Conservation (phyloP, 2,329 filamentous ascomycete species). For the Epichloe gansuensis region DNA sequence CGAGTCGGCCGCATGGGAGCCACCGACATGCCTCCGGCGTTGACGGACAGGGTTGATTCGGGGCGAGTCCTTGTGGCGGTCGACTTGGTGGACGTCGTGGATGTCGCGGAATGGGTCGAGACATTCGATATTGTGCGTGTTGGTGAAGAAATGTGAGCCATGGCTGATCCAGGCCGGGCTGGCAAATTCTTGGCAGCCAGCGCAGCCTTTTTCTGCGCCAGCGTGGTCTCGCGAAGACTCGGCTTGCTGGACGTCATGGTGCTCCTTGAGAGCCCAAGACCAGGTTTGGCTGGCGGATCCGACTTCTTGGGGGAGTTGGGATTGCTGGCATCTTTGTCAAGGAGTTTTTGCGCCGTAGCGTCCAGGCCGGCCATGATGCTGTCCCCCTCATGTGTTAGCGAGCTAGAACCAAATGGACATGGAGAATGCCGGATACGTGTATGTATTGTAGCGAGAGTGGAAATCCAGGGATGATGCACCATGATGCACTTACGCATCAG, state of each 20-base stretch:
- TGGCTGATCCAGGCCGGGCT: conserved; percentile 47
- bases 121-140: conserved; percentile 27
- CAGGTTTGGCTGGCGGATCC: conserved; percentile 36
- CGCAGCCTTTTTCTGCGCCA: conserved; percentile 61
- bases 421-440: too few species aligned
- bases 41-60: conserved; percentile 31
- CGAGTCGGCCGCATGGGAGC: conserved; percentile 50
- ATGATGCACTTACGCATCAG: conserved; percentile 48
- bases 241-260: conserved; percentile 45
- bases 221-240: conserved; percentile 69
- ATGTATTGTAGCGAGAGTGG: not conserved
- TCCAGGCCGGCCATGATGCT: conserved; percentile 74
- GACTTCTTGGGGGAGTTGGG: conserved; percentile 52
- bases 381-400: conserved; percentile 10
- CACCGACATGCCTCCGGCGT: conserved; percentile 46
- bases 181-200: conserved; percentile 38
- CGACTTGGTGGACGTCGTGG: conserved; percentile 18
- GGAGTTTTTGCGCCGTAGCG: conserved; percentile 59
- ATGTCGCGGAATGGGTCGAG: conserved; percentile 15
- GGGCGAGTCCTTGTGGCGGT: conserved; percentile 26
- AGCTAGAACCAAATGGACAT: not conserved
- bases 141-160: conserved; percentile 45
- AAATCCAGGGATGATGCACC: not conserved
- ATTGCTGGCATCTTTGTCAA: conserved; percentile 76
- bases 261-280: conserved; percentile 49